Evolutionary conservation across 202 grass and related monocot species (phyloP).

Genomic region (Setaria viridis): DNA sequence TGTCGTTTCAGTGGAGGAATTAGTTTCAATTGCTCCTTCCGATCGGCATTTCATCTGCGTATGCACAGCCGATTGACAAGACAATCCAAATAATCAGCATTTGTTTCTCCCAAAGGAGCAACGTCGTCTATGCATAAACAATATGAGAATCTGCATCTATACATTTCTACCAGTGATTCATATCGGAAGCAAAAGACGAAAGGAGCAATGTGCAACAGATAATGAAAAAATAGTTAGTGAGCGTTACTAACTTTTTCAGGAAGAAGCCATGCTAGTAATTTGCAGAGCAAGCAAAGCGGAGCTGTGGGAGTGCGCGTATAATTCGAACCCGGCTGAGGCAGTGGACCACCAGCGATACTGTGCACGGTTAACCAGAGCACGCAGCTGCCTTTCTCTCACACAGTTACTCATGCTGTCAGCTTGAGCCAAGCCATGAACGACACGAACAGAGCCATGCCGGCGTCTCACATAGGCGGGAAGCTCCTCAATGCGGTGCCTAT

Average conservation of each 20-base stretch:
- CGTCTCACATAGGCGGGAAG: neutral
- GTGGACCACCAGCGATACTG: neutral
- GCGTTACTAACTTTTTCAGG: neutral
- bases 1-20: neutral
- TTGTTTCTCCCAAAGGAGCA: neutral
- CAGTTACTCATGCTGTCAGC: neutral
- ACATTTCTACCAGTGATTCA: neutral
- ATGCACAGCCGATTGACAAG: neutral
- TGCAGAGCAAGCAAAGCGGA: constrained; percentile 12
- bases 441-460: neutral
- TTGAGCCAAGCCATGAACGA: neutral
- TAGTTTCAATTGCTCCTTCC: neutral
- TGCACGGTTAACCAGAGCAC: neutral
- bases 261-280: neutral
- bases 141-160: neutral
- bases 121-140: neutral
- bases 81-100: neutral
- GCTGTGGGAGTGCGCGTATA: neutral
- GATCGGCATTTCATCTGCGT: neutral
- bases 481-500: neutral
- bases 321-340: neutral
- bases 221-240: neutral
- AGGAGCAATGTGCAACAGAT: neutral
- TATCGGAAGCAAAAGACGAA: neutral
- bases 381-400: neutral